Base-by-base conservation (phyloP, 1,284 basidiomycete species). In the Megacollybia platyphylla region DNA sequence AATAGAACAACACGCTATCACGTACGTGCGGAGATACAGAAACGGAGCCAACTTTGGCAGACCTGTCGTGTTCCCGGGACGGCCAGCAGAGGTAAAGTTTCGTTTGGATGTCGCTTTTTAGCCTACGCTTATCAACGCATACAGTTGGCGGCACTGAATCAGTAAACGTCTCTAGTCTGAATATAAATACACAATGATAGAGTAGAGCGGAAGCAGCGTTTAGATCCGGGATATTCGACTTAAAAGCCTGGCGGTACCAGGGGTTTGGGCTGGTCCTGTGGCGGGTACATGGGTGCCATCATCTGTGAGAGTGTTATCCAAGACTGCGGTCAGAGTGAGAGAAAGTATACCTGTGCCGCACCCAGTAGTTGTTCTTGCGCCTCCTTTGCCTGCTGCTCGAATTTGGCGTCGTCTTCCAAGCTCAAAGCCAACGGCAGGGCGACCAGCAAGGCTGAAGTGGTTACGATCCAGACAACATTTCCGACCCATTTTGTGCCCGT, bases 351-450 rank as follows among this genome's bases (percentile, higher is more conserved):
- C 75, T 87, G 84, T 64, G 93, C 89, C 13, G 82, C 82, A 32
- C 92, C 92, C 57, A 89, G 82, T 60, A 91, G 90, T 62, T 96
- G 91, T 42, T 88, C 87, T 52, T 88, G 67, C 75, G 92, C 81
- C 63, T 97, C 92, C 66, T 88, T 85, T 66, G 98, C 94, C 65
- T 97, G 93, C 45, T 85, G 82, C 4, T 92, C 84, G 47, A 96
- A 78, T 64, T 91, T 90, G 41, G 87, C 85, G 68, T 98, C 94
- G 63, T 96, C 94, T 64, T 98, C 94, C 50, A 97, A 73, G 44
- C 83, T 86, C 51, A 98, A 72, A 1, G 92, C 91, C 51, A 97
- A 73, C 24, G 94, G 94, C 40, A 98, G 71, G 5, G 89, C 96
- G 40, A 98, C 83, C 46, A 98, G 76, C 40, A 98, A 70, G 1